Evolutionary conservation across 805 yeast species (phyloP).

Genomic region (Saccharomycopsis oosterbeekiorum): DNA sequence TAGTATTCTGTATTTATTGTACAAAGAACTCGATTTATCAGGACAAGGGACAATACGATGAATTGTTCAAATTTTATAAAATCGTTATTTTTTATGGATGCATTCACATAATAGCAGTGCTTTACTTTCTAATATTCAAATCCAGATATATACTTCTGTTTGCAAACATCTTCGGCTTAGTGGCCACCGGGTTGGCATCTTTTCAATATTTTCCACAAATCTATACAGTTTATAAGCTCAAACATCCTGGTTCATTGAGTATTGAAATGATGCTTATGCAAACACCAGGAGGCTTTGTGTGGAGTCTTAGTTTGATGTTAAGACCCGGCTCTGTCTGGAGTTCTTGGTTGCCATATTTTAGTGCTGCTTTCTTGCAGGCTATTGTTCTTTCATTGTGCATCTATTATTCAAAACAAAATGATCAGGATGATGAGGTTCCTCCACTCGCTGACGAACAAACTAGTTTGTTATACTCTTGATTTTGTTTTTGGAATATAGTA

Average conservation of each 20-base stretch:
- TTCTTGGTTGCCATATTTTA: slow-evolving; percentile 71
- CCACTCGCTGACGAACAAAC: neutral
- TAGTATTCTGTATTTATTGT: slow-evolving; percentile 42
- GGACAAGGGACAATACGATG: slow-evolving; percentile 34
- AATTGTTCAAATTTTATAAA: slow-evolving; percentile 33
- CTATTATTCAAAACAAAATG: slow-evolving; percentile 28
- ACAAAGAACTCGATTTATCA: slow-evolving; percentile 39
- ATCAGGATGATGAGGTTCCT: neutral
- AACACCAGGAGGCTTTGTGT: slow-evolving; percentile 81
- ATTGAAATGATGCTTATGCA: slow-evolving; percentile 76
- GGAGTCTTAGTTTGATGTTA: slow-evolving; percentile 61
- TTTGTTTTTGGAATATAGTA: no score
- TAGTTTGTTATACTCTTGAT: neutral
- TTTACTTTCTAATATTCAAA: slow-evolving; percentile 21
- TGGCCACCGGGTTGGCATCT: slow-evolving; percentile 53
- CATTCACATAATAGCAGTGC: slow-evolving; percentile 27
- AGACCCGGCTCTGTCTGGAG: slow-evolving; percentile 80
- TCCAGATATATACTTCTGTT: slow-evolving; percentile 25
- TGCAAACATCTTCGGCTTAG: slow-evolving; percentile 54
- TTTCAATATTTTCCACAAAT: slow-evolving; percentile 77
- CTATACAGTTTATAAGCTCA: slow-evolving; percentile 53
- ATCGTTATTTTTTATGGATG: slow-evolving; percentile 30
- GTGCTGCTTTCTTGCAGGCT: slow-evolving; percentile 63
- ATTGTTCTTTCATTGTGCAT: slow-evolving; percentile 52
- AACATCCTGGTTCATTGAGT: slow-evolving; percentile 74